A percentile compares a stretch with the other conserved stretches of the same genome.
Evolutionary conservation across 2,329 filamentous ascomycete species (phyloP).

Genomic region (Exophiala calicioides): DNA sequence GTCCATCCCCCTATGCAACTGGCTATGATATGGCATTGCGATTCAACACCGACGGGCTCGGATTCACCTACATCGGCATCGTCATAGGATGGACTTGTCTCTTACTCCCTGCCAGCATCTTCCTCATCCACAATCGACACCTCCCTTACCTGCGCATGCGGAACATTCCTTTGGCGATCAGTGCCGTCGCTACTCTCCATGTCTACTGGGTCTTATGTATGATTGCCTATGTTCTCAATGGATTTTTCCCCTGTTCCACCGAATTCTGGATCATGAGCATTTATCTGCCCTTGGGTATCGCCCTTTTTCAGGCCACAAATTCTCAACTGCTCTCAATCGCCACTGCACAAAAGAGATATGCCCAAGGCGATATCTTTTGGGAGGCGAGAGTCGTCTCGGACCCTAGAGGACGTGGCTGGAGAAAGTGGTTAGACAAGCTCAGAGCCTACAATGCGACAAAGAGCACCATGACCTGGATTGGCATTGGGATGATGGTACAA

Average conservation of each 20-base stretch:
- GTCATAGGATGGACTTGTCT: slow-evolving; percentile 37
- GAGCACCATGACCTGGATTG: slow-evolving; percentile 54
- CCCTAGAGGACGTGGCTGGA: slow-evolving; percentile 32
- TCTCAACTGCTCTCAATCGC: slow-evolving; percentile 62
- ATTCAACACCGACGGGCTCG: slow-evolving; percentile 32
- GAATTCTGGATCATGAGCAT: slow-evolving; percentile 70
- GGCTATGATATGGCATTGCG: slow-evolving; percentile 29
- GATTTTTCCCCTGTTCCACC: slow-evolving; percentile 50
- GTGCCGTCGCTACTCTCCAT: slow-evolving; percentile 41
- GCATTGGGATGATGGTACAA: slow-evolving; percentile 58
- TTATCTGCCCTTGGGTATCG: slow-evolving; percentile 65
- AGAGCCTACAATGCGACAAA: slow-evolving; percentile 49
- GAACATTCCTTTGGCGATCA: slow-evolving; percentile 40
- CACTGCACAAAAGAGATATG: slow-evolving; percentile 49
- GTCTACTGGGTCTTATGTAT: slow-evolving; percentile 41
- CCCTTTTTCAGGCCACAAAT: slow-evolving; percentile 66
- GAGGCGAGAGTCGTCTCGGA: slow-evolving; percentile 6
- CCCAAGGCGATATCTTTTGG: slow-evolving; percentile 8
- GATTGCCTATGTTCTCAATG: slow-evolving; percentile 39
- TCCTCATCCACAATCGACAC: slow-evolving; percentile 37
- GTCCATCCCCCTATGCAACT: slow-evolving; percentile 14
- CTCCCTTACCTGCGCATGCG: slow-evolving; percentile 41
- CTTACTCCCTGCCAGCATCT: slow-evolving; percentile 35
- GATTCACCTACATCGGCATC: slow-evolving; percentile 29
- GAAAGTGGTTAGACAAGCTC: slow-evolving; percentile 41